Conservation (phyloP, 495 filamentous ascomycete species). For the Aspergillus affinis region DNA sequence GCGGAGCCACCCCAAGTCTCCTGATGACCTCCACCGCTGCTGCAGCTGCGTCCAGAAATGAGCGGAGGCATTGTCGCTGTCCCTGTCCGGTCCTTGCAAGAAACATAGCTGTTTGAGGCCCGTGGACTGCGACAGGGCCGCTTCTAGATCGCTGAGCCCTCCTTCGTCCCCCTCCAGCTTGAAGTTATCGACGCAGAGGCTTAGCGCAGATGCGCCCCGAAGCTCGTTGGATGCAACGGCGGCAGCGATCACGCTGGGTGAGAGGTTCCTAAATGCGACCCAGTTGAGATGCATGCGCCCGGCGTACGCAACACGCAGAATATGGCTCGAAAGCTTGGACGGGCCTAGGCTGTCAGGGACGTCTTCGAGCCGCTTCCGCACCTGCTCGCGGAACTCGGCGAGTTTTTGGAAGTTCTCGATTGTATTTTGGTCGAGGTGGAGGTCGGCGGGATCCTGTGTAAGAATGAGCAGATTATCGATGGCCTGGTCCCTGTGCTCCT, state of each 20-base stretch:
- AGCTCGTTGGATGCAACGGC: slow-evolving; percentile 17
- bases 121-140: slow-evolving; percentile 15
- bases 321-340: slow-evolving; percentile 14
- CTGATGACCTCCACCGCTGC: background rate
- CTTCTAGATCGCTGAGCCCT: slow-evolving; percentile 14
- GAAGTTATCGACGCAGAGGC: slow-evolving; percentile 2
- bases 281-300: slow-evolving; percentile 18
- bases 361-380: slow-evolving; percentile 19
- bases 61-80: slow-evolving; percentile 15
- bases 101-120: slow-evolving; percentile 19
- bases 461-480: too few relatives aligned
- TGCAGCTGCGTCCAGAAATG: slow-evolving; percentile 8
- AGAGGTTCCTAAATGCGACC: slow-evolving; percentile 16
- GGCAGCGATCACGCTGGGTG: slow-evolving; percentile 13
- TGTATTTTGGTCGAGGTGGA: slow-evolving; percentile 8
- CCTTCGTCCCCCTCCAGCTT: slow-evolving; percentile 4
- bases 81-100: slow-evolving; percentile 14
- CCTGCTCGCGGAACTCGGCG: slow-evolving; percentile 13
- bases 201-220: slow-evolving; percentile 16
- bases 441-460: slow-evolving; percentile 4
- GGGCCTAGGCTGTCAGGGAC: slow-evolving; percentile 15
- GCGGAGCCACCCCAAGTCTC: slow-evolving; percentile 16
- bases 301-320: slow-evolving; percentile 19
- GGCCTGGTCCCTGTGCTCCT: too few relatives aligned
- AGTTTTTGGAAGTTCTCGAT: slow-evolving; percentile 13